Percentiles rank a stretch among this genome's conserved stretches.
These are phyloP conservation scores for Leccinellum rugosiceps DNA, from an alignment of 768 basidiomycete genomes.

Conservation along the genomic window DNA sequence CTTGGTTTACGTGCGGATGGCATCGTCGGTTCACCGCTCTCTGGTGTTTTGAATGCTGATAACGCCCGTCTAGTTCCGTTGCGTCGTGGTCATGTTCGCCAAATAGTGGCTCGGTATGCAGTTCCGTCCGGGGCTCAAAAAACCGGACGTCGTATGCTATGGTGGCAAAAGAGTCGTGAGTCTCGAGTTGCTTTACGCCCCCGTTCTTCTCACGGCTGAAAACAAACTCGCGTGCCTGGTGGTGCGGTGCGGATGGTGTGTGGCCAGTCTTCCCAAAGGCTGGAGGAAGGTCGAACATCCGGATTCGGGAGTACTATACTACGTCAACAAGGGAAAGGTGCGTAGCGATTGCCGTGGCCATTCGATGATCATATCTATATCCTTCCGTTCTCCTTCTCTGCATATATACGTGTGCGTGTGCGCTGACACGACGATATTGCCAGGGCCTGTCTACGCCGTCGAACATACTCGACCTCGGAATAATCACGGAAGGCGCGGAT, in stretches of 20 bases:
- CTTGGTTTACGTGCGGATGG: no score
- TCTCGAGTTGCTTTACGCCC: conserved; percentile 2
- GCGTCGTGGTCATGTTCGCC: neutral
- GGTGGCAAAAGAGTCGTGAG: neutral
- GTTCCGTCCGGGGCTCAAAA: neutral
- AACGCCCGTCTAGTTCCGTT: neutral
- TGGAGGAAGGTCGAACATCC: conserved; percentile 32
- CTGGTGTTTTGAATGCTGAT: neutral
- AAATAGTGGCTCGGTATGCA: neutral
- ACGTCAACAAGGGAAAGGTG: conserved; percentile 32
- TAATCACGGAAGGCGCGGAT: conserved; percentile 11
- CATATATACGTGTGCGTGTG: neutral
- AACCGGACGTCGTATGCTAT: neutral
- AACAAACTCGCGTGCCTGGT: neutral
- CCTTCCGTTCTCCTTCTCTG: neutral
- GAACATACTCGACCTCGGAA: conserved; percentile 4
- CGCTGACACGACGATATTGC: neutral
- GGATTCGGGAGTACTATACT: conserved; percentile 33
- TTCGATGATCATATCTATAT: neutral
- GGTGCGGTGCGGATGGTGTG: conserved; percentile 3
- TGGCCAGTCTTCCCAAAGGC: conserved; percentile 13
- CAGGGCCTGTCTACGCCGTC: conserved; percentile 16
- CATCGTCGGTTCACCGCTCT: neutral
- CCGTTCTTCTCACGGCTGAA: neutral
- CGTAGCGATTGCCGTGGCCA: neutral